Base-by-base conservation (phyloP, 176 grass and related monocot genomes). In the Aegilops longissima region DNA sequence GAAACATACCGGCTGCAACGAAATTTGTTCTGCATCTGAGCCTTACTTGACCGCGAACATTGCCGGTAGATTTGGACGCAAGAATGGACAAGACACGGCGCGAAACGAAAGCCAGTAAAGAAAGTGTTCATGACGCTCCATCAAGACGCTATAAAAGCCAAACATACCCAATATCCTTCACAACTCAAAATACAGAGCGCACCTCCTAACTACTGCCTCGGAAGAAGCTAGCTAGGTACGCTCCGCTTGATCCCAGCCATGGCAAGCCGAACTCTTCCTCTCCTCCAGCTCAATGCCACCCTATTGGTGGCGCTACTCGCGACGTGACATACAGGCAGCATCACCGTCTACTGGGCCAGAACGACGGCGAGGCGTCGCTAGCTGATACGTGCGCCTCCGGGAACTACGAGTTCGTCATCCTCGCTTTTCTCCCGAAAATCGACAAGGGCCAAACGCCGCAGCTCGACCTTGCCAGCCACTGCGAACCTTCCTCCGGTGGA, bases 261-360 rank as follows among this genome's bases (percentile, higher is more conserved):
- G 90, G 78, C 64, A 56, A 49, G 13, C 71, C 65, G 66, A 74
- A 24, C 52, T 33, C 39, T 56, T 3, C 5, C 79, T 38, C 71
- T 66, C 23, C 20, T 86, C 1, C 67, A 30, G 36, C 87, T 92
- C 49, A 52, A 12, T 12, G 35, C 51, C 8, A 5, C 67, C 3
- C 11, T 84, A 20, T 4, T 86, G 0, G 39, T 36, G 61, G 71
- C 70, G 2, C 70, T 95, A 25, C 17, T 84, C 0, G 70, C 27
- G 10, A 89, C 76, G 12, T 81, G 83, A 73, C 86, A 91, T 1
- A 88, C 83, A 18, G 93, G 93, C 51, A 23, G 75, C 49, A 91
- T 95, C 10, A 80, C 93, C 2, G 42, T 93, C 11, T 95, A 93
- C 35, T 95, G 88, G 93, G 93, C 40, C 86, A 93, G 44, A 93